phyloP scores from a whole-genome alignment of 2,329 filamentous ascomycete species.

The Alternaria conjuncta region DNA sequence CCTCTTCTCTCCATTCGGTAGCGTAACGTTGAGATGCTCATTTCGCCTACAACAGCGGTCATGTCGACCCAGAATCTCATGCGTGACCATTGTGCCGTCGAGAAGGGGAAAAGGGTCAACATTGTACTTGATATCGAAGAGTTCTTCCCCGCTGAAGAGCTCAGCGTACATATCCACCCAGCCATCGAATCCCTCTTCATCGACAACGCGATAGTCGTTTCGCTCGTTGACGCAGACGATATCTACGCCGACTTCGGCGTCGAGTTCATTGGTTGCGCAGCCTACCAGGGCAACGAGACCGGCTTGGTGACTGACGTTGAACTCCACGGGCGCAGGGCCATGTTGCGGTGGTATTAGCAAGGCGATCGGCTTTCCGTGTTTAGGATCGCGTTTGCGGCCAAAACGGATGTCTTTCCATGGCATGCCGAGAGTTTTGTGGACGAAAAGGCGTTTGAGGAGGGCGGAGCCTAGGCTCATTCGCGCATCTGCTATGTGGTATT shows the following conservation, averaged over 20 bases:
- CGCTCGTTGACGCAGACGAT: conserved; percentile 78
- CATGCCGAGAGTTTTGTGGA: conserved; percentile 64
- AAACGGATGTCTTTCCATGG: conserved; percentile 67
- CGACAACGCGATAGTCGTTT: conserved; percentile 64
- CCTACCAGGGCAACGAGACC: conserved; percentile 73
- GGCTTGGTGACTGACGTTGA: conserved; percentile 82
- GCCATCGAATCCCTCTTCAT: conserved; percentile 67
- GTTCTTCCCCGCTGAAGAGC: conserved; percentile 70
- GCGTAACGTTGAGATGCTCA: conserved; percentile 47
- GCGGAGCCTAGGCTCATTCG: conserved; percentile 76
- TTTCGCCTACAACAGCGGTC: conserved; percentile 52
- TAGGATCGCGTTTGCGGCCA: conserved; percentile 60
- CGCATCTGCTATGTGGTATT: conserved; percentile 73
- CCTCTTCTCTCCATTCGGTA: conserved; percentile 44
- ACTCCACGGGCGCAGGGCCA: conserved; percentile 58
- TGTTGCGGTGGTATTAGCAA: conserved; percentile 37
- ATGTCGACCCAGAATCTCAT: conserved; percentile 51
- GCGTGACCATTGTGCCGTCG: conserved; percentile 51
- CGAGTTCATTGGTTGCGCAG: conserved; percentile 36
- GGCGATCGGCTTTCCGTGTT: conserved; percentile 60
- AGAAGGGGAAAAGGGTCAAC: conserved; percentile 53
- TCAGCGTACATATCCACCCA: conserved; percentile 77
- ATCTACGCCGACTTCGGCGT: conserved; percentile 70
- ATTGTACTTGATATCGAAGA: conserved; percentile 66
- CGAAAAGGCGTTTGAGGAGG: conserved; percentile 74